Evolutionary conservation across 2,329 filamentous ascomycete genomes (phyloP), one percentile per base, ranked within the genome.

Genomic region (Thielaviopsis euricoi): DNA sequence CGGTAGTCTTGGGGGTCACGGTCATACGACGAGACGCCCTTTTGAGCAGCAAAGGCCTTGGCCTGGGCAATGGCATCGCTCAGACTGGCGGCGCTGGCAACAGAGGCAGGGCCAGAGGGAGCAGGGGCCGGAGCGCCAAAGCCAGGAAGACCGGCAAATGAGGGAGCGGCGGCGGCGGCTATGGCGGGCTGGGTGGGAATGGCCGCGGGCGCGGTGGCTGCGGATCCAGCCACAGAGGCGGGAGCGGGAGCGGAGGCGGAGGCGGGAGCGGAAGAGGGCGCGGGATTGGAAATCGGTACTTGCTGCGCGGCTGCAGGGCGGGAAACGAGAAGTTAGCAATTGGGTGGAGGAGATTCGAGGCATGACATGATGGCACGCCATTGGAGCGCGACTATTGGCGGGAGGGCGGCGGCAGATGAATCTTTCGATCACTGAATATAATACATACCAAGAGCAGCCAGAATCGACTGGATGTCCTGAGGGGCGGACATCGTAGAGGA

Each of bases 1-100:
- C 59, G 59, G 43, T 57, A 60, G 26, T 50, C 58, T 37, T 60
- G 55, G 17, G 50, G 49, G 3, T 60, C 58, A 13, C 80, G 75
- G 54, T 85, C 81, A 67, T 83, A 84, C 17, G 77, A 75, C 43
- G 77, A 72, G 37, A 89, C 74, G 61, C 87, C 87, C 67, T 88
- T 87, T 68, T 91, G 85, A 29, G 86, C 82, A 48, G 89, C 87
- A 69, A 87, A 87, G 49, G 84, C 86, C 68, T 87, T 86, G 52
- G 88, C 89, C 68, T 89, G 88, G 46, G 89, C 87, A 64, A 95
- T 84, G 53, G 88, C 86, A 68, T 94, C 88, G 25, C 48, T 55
- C 13, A 60, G 40, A 33, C 43, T 54, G 22, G 49, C 33, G n/a
- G 40, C 29, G 48, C n/a, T 40, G 51, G 29, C 46, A 25, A 22